phyloP scores from a whole-genome alignment of 176 grass and related monocot species.

The Carex scoparia region DNA sequence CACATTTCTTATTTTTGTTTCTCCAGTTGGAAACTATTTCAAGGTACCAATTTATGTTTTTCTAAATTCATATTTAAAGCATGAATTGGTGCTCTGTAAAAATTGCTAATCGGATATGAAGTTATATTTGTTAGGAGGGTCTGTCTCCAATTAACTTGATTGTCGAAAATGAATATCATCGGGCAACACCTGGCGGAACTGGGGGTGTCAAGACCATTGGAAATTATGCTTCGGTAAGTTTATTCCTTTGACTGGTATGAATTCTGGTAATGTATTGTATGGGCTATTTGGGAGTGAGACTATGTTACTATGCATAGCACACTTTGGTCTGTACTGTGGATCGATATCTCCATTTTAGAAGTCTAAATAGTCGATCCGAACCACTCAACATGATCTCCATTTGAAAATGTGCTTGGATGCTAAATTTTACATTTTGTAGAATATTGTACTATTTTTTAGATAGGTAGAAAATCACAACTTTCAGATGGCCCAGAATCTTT shows the following conservation, averaged over 20 bases:
- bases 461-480: too few species aligned
- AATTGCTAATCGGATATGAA: conserved; percentile 1
- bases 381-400: too few species aligned
- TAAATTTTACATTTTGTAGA: too few species aligned
- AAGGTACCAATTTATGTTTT: conserved; percentile 44
- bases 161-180: conserved; percentile 75
- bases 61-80: neutral
- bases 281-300: neutral
- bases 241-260: conserved; percentile 2
- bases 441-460: too few species aligned
- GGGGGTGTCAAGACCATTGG: conserved; percentile 86
- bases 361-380: too few species aligned
- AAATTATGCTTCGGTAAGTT: conserved; percentile 86
- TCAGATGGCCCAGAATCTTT: too few species aligned
- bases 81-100: conserved; percentile 3
- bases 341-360: too few species aligned
- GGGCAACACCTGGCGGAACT: conserved; percentile 83
- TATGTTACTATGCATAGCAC: too few species aligned
- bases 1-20: conserved; percentile 83
- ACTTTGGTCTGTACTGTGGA: too few species aligned
- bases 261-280: neutral
- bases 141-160: conserved; percentile 78
- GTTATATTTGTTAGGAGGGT: conserved; percentile 50
- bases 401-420: too few species aligned
- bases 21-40: conserved; percentile 92